Evolutionary conservation across 176 grass and related monocot genomes (phyloP).

Genomic region (Carex parvula): DNA sequence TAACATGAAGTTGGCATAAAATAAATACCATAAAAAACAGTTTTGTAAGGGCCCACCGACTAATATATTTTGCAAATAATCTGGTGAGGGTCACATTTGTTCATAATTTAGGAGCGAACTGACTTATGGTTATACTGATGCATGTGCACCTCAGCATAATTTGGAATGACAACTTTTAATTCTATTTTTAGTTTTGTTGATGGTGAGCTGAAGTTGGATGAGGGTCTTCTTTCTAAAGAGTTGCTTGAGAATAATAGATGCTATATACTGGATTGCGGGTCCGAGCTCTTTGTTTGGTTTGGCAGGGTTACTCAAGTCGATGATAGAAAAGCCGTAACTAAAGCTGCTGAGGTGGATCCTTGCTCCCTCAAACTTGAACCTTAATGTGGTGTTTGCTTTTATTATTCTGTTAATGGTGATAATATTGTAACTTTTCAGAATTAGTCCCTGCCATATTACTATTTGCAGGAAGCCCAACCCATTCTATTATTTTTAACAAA

Average conservation of each 20-base stretch:
- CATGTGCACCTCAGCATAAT: not conserved
- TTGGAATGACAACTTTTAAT: not conserved
- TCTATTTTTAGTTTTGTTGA: conserved; percentile 56
- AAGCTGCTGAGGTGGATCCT: conserved; percentile 68
- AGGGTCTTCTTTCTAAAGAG: conserved; percentile 61
- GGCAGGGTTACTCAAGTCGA: conserved; percentile 75
- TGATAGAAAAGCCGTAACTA: conserved; percentile 76
- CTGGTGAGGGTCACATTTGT: not conserved
- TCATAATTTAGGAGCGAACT: not conserved
- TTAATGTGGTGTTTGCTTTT: not conserved
- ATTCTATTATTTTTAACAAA: not conserved
- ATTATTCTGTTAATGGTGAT: not conserved
- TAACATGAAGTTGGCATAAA: not conserved
- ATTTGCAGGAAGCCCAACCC: not conserved
- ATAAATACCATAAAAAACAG: not conserved
- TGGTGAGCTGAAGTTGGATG: conserved; percentile 69
- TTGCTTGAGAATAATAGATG: conserved; percentile 75
- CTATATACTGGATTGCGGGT: conserved; percentile 82
- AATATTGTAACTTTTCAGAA: not conserved
- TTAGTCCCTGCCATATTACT: not conserved
- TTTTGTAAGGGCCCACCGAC: not conserved
- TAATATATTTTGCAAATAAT: not conserved
- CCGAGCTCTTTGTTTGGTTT: conserved; percentile 92
- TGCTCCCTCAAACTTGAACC: not conserved
- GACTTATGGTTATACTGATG: not conserved